phyloP scores from a whole-genome alignment of 331 rosid genomes.

The Malus hybrid region DNA sequence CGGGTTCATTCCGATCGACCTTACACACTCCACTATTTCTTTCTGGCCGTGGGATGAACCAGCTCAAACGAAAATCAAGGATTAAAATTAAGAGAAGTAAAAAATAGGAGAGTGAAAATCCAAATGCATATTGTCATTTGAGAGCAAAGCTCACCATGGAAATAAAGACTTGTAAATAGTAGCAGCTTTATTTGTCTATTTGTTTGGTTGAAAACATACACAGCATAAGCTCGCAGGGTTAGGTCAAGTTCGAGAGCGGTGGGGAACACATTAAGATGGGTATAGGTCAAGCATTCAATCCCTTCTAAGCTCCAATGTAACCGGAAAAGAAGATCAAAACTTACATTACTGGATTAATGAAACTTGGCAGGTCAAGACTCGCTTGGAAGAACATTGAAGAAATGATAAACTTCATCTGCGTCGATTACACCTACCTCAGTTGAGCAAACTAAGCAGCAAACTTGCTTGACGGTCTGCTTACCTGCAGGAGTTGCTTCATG shows the following conservation, averaged over 20 bases:
- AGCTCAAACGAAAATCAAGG: too few relatives aligned
- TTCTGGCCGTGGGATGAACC: too few relatives aligned
- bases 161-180: neutral
- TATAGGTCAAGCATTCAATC: neutral
- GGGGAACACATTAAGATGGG: neutral
- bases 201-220: neutral
- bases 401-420: conserved; percentile 68
- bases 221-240: neutral
- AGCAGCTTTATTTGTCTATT: neutral
- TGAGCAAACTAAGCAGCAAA: conserved; percentile 28
- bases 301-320: neutral
- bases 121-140: too few relatives aligned
- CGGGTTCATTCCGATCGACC: too few relatives aligned
- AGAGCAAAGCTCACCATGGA: too few relatives aligned
- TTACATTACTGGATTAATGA: neutral
- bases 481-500: conserved; percentile 6
- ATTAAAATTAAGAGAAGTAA: too few relatives aligned
- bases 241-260: neutral
- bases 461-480: conserved; percentile 24
- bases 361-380: conserved; percentile 40
- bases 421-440: conserved; percentile 42
- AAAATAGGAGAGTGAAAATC: too few relatives aligned
- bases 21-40: too few relatives aligned
- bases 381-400: conserved; percentile 65
- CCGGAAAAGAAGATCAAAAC: neutral